Percentiles rank a stretch among this genome's conserved stretches.
Evolutionary conservation across 768 basidiomycete species (phyloP).

Genomic region (Hygrocybe punicea): DNA sequence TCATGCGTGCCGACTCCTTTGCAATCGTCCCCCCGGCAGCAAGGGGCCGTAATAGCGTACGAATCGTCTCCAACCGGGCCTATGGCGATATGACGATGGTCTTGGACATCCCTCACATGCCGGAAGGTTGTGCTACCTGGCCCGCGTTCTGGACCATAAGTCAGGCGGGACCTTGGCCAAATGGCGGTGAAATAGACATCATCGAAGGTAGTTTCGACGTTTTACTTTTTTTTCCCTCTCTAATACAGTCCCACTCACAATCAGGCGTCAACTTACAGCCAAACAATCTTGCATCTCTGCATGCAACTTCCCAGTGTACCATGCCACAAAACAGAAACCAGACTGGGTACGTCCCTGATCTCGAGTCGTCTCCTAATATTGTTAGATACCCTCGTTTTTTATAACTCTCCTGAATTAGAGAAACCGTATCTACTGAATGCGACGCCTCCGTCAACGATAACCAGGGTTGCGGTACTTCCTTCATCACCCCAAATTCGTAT

Average conservation of each 20-base stretch:
- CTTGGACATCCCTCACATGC: conserved; percentile 59
- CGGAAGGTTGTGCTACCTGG: conserved; percentile 57
- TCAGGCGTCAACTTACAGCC: conserved; percentile 49
- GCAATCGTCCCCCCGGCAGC: conserved; percentile 34
- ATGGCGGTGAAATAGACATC: conserved; percentile 60
- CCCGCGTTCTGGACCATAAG: conserved; percentile 64
- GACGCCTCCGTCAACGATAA: conserved; percentile 51
- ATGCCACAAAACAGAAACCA: conserved; percentile 43
- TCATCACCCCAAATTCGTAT: conserved; percentile 39
- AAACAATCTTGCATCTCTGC: conserved; percentile 51
- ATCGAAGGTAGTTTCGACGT: conserved; percentile 44
- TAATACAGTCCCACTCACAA: conserved; percentile 1
- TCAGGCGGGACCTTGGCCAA: conserved; percentile 51
- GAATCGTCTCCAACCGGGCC: conserved; percentile 46
- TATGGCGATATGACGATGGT: conserved; percentile 49
- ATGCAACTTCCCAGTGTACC: conserved; percentile 49
- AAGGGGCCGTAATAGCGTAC: conserved; percentile 56
- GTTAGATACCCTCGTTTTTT: too few species aligned
- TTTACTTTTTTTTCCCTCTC: background rate
- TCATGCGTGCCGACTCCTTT: conserved; percentile 54
- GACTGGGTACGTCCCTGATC: conserved; percentile 40
- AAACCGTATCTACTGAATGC: conserved; percentile 44
- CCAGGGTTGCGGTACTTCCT: conserved; percentile 57
- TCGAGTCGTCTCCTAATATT: too few species aligned
- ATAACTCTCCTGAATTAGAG: too few species aligned